These are phyloP conservation scores for Phytophthora kernoviae DNA, from an alignment of 352 stramenopile genomes.

Conservation along the genomic window DNA sequence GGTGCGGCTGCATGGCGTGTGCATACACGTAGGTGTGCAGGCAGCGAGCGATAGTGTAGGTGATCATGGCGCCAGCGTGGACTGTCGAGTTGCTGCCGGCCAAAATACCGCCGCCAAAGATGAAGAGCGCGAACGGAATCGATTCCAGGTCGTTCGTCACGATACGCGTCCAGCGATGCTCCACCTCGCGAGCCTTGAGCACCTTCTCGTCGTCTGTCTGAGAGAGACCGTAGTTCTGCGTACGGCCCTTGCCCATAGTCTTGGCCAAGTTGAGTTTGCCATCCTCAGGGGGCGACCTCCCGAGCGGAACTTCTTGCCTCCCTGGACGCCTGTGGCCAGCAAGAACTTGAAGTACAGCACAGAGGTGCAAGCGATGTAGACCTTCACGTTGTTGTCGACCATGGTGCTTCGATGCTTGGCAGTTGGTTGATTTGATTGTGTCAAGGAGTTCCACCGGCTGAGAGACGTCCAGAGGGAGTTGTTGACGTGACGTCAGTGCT, in stretches of 20 bases:
- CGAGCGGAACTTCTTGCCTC: slow-evolving; percentile 40
- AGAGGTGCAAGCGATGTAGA: slow-evolving; percentile 36
- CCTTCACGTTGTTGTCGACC: slow-evolving; percentile 34
- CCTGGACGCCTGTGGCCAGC: slow-evolving; percentile 27
- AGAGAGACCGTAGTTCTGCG: slow-evolving; percentile 38
- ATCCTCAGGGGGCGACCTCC: slow-evolving; percentile 47
- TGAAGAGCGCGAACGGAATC: slow-evolving; percentile 51
- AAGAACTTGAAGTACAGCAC: slow-evolving; percentile 36
- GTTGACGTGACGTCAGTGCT: slow-evolving; percentile 9
- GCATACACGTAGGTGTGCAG: slow-evolving; percentile 41
- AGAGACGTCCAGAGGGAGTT: neutral
- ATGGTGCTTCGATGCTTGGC: slow-evolving; percentile 9
- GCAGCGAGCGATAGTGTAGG: slow-evolving; percentile 35
- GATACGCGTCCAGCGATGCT: slow-evolving; percentile 52
- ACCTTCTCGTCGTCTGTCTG: slow-evolving; percentile 30
- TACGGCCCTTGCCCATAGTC: slow-evolving; percentile 19
- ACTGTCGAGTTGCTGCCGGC: slow-evolving; percentile 39
- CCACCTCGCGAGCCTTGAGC: slow-evolving; percentile 29
- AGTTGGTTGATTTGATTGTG: slow-evolving; percentile 7
- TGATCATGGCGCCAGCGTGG: slow-evolving; percentile 29
- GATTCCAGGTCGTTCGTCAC: slow-evolving; percentile 60
- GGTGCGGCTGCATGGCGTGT: slow-evolving; percentile 36
- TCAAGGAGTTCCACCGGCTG: slow-evolving; percentile 20
- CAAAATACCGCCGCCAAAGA: slow-evolving; percentile 47
- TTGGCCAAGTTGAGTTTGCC: slow-evolving; percentile 24